Evolutionary conservation across 495 filamentous ascomycete species (phyloP).

Genomic region (Aspergillus bertholletiae): DNA sequence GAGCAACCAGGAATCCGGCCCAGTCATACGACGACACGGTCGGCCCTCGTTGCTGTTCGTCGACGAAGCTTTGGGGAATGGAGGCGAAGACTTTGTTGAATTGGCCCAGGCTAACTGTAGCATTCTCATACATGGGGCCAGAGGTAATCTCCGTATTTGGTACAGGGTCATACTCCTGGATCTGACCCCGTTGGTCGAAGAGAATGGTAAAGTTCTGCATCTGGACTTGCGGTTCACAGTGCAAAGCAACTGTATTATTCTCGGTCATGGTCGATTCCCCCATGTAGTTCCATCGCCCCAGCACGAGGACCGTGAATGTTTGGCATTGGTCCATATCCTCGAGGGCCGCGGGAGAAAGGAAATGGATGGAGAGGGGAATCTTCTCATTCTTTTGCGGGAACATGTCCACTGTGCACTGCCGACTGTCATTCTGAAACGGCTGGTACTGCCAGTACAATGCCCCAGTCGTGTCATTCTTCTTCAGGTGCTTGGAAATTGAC

Average conservation of each 20-base stretch:
- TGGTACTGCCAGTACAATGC: constrained; percentile 28
- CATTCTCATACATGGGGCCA: constrained; percentile 37
- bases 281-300: constrained; percentile 39
- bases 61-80: constrained; percentile 35
- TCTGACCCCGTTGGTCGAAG: constrained; percentile 36
- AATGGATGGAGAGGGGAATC: constrained; percentile 36
- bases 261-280: constrained; percentile 20
- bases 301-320: constrained; percentile 33
- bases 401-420: constrained; percentile 29
- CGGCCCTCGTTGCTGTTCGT: constrained; percentile 24
- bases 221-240: constrained; percentile 29
- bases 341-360: constrained; percentile 26
- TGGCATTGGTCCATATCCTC: constrained; percentile 29
- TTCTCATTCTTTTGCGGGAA: constrained; percentile 21
- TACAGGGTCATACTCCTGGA: constrained; percentile 16
- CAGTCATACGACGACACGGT: constrained; percentile 38
- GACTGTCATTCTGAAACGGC: constrained; percentile 21
- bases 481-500: constrained; percentile 13
- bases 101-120: constrained; percentile 36
- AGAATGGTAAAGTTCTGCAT: constrained; percentile 26
- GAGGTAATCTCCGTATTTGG: constrained; percentile 19
- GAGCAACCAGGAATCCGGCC: constrained; percentile 39
- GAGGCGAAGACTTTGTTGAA: constrained; percentile 42
- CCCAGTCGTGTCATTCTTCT: constrained; percentile 9
- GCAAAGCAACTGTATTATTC: constrained; percentile 35